Conservation (phyloP, 805 yeast genomes). For the Candida nitratophila region DNA sequence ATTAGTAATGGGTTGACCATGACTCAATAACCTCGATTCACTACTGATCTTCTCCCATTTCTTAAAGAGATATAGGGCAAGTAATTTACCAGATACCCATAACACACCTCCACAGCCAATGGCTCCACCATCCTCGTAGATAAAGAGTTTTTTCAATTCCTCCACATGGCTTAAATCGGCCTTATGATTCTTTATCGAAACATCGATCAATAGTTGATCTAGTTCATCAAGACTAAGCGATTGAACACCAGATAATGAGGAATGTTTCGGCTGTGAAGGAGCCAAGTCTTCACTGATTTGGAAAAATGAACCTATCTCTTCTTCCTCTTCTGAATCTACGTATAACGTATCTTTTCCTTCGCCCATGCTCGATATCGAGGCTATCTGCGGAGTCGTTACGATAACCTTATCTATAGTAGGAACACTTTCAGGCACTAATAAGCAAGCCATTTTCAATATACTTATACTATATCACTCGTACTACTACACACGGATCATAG, state of each 20-base stretch:
- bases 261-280: conserved; percentile 22
- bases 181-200: too few species aligned
- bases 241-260: conserved; percentile 5
- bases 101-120: conserved; percentile 59
- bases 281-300: conserved; percentile 21
- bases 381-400: too few species aligned
- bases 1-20: conserved; percentile 14
- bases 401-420: too few species aligned
- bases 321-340: too few species aligned
- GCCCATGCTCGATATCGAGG: too few species aligned
- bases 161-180: too few species aligned
- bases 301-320: not conserved
- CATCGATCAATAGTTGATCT: conserved; percentile 27
- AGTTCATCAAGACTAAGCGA: conserved; percentile 3
- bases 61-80: conserved; percentile 37
- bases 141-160: conserved; percentile 22
- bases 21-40: conserved; percentile 10
- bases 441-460: too few species aligned
- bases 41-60: conserved; percentile 8
- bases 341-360: too few species aligned
- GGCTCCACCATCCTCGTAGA: conserved; percentile 51
- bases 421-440: too few species aligned
- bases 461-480: too few species aligned
- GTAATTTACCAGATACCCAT: conserved; percentile 55
- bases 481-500: too few species aligned